A percentile compares a stretch with the other conserved stretches of the same genome.
These are phyloP conservation scores for Aspergillus udagawae DNA, from an alignment of 2,329 filamentous ascomycete species.

Conservation along the genomic window DNA sequence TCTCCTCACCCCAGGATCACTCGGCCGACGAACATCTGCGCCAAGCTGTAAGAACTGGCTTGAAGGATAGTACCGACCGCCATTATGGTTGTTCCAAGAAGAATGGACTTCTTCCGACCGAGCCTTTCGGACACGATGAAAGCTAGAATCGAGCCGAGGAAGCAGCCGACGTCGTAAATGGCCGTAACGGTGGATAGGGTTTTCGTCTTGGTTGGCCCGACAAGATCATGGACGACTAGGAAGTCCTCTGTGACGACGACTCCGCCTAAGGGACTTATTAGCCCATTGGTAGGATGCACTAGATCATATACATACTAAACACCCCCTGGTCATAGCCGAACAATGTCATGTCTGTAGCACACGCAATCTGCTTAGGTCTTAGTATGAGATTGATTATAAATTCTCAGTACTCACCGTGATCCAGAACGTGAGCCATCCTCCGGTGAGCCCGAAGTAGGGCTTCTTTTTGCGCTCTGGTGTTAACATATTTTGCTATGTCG, in stretches of 20 bases:
- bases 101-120: slow-evolving; percentile 45
- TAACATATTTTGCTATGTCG: not conserved
- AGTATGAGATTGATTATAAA: not conserved
- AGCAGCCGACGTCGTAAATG: slow-evolving; percentile 59
- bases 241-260: slow-evolving; percentile 54
- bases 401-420: slow-evolving; percentile 37
- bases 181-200: slow-evolving; percentile 50
- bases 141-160: slow-evolving; percentile 49
- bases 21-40: slow-evolving; percentile 50
- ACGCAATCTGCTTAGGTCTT: slow-evolving; percentile 29
- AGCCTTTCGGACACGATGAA: slow-evolving; percentile 46
- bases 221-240: slow-evolving; percentile 45
- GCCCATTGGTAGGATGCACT: not conserved
- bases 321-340: slow-evolving; percentile 51
- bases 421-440: slow-evolving; percentile 56
- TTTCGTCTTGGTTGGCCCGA: slow-evolving; percentile 30
- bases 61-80: slow-evolving; percentile 47
- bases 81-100: slow-evolving; percentile 48
- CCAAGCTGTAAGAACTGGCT: slow-evolving; percentile 42
- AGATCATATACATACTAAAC: slow-evolving; percentile 35
- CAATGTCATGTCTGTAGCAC: slow-evolving; percentile 48
- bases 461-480: slow-evolving; percentile 16
- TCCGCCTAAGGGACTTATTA: slow-evolving; percentile 35
- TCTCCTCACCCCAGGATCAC: slow-evolving; percentile 25
- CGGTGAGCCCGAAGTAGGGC: slow-evolving; percentile 53